These are phyloP conservation scores for Chaetothyriales sp. DNA, from an alignment of 2,329 filamentous ascomycete genomes.

Conservation along the genomic window DNA sequence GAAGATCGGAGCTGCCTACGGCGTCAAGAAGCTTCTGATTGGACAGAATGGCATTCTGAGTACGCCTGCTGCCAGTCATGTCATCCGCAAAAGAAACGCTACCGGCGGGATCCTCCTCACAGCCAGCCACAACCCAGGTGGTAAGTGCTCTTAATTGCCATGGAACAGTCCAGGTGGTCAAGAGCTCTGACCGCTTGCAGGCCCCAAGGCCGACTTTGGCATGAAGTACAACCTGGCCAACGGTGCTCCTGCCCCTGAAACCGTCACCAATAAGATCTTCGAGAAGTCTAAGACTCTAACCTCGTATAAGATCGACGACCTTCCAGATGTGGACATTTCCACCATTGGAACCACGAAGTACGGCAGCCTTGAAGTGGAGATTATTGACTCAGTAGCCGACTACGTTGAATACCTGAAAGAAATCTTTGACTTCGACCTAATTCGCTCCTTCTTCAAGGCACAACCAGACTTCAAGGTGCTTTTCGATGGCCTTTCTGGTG, in stretches of 20 bases:
- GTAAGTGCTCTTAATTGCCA: constrained; percentile 38
- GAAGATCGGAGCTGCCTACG: constrained; percentile 92
- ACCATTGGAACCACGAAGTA: constrained; percentile 74
- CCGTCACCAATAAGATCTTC: constrained; percentile 96
- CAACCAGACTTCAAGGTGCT: constrained; percentile 92
- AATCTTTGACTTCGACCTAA: constrained; percentile 94
- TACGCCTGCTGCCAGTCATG: constrained; percentile 86
- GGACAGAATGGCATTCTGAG: constrained; percentile 94
- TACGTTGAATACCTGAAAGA: constrained; percentile 93
- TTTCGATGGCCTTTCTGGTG: constrained; percentile 86
- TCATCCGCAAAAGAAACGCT: constrained; percentile 88
- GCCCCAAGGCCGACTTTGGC: constrained; percentile 87
- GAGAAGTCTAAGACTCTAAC: constrained; percentile 78
- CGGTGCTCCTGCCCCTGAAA: constrained; percentile 87
- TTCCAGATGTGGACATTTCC: constrained; percentile 72
- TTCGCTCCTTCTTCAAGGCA: constrained; percentile 78
- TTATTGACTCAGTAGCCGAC: constrained; percentile 84
- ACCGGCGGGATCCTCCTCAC: constrained; percentile 95
- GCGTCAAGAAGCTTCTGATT: constrained; percentile 96
- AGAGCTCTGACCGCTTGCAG: constrained; percentile 32
- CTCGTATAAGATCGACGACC: constrained; percentile 81
- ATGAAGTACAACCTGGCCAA: constrained; percentile 99
- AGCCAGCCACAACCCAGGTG: constrained; percentile 95
- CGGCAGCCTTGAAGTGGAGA: constrained; percentile 79
- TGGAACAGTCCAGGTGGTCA: neutral